Percentiles rank a stretch among this genome's conserved stretches.
These are phyloP conservation scores for Geotrichum reessii DNA, from an alignment of 1,139 yeast genomes.

Conservation along the genomic window DNA sequence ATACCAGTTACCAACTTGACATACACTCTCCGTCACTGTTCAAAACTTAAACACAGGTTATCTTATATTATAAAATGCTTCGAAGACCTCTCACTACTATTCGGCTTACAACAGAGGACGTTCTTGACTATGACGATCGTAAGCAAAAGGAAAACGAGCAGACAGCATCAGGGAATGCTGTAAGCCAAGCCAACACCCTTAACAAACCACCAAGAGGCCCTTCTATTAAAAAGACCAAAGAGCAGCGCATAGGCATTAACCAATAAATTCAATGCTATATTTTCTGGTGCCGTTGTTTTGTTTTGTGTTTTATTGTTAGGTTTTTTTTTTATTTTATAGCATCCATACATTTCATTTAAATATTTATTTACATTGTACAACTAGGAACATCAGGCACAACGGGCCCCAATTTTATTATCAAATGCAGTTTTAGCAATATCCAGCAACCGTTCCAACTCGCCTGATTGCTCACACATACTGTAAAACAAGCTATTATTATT, in stretches of 20 bases:
- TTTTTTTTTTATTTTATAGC: not conserved
- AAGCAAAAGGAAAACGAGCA: constrained; percentile 20
- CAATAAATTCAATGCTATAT: not conserved
- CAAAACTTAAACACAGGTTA: not conserved
- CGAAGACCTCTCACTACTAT: constrained; percentile 62
- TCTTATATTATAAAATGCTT: constrained; percentile 42
- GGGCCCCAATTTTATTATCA: not conserved
- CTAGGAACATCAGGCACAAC: not conserved
- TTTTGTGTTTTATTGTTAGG: too few species aligned
- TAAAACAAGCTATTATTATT: constrained; percentile 63
- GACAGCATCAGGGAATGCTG: not conserved
- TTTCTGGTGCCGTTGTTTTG: too few species aligned
- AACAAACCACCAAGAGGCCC: not conserved
- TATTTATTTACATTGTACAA: not conserved
- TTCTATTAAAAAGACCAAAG: constrained; percentile 7
- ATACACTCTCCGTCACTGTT: too few species aligned
- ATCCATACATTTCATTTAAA: not conserved
- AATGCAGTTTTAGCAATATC: constrained; percentile 60
- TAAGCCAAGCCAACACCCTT: not conserved
- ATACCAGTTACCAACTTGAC: not conserved
- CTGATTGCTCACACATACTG: constrained; percentile 89
- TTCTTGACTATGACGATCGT: constrained; percentile 54
- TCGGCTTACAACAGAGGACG: constrained; percentile 59
- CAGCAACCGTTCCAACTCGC: constrained; percentile 74
- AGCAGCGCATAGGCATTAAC: constrained; percentile 14